Conservation (phyloP, 768 basidiomycete genomes). For the Phaeotremella skinneri region DNA sequence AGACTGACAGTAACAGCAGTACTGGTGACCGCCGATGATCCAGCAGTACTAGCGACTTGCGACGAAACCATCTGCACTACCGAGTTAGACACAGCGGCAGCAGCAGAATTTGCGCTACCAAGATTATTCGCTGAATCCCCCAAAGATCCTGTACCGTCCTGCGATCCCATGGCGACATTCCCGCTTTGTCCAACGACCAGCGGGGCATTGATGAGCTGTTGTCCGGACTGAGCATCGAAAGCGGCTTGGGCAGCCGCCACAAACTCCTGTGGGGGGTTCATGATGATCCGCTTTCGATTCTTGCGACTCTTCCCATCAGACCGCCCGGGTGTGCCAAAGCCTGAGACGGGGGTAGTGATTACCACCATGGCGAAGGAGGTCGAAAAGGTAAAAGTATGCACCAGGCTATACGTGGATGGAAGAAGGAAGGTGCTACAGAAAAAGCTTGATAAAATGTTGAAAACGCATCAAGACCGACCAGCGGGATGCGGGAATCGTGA, state of each 20-base stretch:
- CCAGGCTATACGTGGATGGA: neutral
- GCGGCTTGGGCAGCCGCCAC: slow-evolving; percentile 25
- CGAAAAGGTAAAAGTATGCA: neutral
- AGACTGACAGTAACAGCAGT: neutral
- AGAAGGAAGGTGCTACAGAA: neutral
- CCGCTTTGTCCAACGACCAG: slow-evolving; percentile 28
- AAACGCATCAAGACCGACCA: slow-evolving; percentile 11
- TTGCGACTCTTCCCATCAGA: too few relatives aligned
- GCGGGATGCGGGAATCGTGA: slow-evolving; percentile 5
- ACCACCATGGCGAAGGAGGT: neutral
- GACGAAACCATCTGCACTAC: neutral
- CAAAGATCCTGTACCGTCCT: too few relatives aligned
- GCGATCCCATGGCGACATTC: slow-evolving; percentile 35
- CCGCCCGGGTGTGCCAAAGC: too few relatives aligned
- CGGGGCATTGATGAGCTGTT: slow-evolving; percentile 16
- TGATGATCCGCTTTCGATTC: slow-evolving; percentile 28
- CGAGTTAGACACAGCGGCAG: neutral
- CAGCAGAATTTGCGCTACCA: neutral
- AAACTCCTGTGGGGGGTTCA: slow-evolving; percentile 41
- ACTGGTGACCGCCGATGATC: neutral
- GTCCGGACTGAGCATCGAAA: slow-evolving; percentile 1
- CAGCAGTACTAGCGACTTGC: neutral
- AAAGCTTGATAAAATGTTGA: slow-evolving; percentile 6
- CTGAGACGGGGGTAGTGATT: slow-evolving; percentile 5
- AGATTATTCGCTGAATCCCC: too few relatives aligned